Evolutionary conservation across 2,329 filamentous ascomycete species (phyloP).

Genomic region (Cercospora brassicicola): DNA sequence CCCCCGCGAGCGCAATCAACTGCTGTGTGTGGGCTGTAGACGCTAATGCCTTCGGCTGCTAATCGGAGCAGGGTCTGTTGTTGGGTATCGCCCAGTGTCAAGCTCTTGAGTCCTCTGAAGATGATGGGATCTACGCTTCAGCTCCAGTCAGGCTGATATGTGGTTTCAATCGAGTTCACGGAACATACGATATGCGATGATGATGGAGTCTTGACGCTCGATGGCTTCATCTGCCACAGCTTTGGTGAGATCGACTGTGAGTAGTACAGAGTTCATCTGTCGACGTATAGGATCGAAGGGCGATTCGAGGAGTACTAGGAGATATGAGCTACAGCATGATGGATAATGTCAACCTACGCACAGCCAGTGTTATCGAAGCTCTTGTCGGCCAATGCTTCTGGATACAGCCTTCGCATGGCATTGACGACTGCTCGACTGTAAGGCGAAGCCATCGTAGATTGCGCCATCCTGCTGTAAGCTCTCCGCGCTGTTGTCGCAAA

Average conservation of each 20-base stretch:
- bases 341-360: slow-evolving; percentile 32
- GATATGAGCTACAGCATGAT: not conserved
- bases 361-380: slow-evolving; percentile 95
- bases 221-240: slow-evolving; percentile 91
- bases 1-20: slow-evolving; percentile 83
- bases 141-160: slow-evolving; percentile 29
- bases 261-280: slow-evolving; percentile 67
- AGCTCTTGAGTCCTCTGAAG: slow-evolving; percentile 84
- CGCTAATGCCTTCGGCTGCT: slow-evolving; percentile 78
- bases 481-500: slow-evolving; percentile 16
- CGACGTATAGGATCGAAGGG: slow-evolving; percentile 59
- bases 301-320: slow-evolving; percentile 65
- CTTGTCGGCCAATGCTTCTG: slow-evolving; percentile 81
- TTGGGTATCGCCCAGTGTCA: slow-evolving; percentile 81
- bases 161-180: not conserved
- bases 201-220: slow-evolving; percentile 68
- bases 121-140: slow-evolving; percentile 80
- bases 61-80: slow-evolving; percentile 81
- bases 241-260: slow-evolving; percentile 88
- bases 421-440: slow-evolving; percentile 69
- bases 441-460: slow-evolving; percentile 50
- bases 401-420: slow-evolving; percentile 84
- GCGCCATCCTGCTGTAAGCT: slow-evolving; percentile 43
- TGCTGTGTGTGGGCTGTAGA: slow-evolving; percentile 94
- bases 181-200: slow-evolving; percentile 81